Conservation (phyloP, 139 green algal genomes). For the Yamagishiella unicocca region DNA sequence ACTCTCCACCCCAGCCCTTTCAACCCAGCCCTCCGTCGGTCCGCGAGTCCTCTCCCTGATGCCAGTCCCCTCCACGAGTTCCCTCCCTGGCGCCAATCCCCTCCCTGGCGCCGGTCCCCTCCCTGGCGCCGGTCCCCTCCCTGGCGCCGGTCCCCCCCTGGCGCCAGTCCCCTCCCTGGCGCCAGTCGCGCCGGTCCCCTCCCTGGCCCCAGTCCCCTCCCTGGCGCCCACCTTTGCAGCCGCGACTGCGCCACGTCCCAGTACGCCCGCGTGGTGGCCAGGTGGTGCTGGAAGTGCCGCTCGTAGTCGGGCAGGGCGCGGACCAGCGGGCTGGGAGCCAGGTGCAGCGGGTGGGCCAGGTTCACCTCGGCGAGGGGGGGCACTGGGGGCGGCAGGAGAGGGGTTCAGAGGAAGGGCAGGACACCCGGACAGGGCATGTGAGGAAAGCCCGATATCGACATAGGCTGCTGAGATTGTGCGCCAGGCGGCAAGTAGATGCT, state of each 20-base stretch:
- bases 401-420: neutral
- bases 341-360: constrained; percentile 78
- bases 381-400: constrained; percentile 39
- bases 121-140: too few species aligned
- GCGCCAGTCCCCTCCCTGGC: too few species aligned
- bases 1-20: too few species aligned
- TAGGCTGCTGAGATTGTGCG: too few species aligned
- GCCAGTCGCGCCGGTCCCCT: neutral
- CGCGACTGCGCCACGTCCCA: constrained; percentile 66
- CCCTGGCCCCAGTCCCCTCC: neutral
- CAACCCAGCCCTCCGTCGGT: too few species aligned
- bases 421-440: neutral
- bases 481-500: too few species aligned
- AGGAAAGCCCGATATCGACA: too few species aligned
- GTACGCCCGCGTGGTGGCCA: constrained; percentile 65
- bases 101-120: too few species aligned
- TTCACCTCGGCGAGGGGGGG: constrained; percentile 49
- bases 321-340: constrained; percentile 76
- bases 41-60: too few species aligned
- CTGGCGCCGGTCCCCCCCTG: too few species aligned
- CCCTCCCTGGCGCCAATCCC: too few species aligned
- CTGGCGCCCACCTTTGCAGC: constrained; percentile 1
- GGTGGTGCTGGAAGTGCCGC: constrained; percentile 83
- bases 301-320: constrained; percentile 88
- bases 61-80: too few species aligned